These are phyloP conservation scores for Chlorella ohadii DNA, from an alignment of 139 green algal genomes.

Conservation along the genomic window DNA sequence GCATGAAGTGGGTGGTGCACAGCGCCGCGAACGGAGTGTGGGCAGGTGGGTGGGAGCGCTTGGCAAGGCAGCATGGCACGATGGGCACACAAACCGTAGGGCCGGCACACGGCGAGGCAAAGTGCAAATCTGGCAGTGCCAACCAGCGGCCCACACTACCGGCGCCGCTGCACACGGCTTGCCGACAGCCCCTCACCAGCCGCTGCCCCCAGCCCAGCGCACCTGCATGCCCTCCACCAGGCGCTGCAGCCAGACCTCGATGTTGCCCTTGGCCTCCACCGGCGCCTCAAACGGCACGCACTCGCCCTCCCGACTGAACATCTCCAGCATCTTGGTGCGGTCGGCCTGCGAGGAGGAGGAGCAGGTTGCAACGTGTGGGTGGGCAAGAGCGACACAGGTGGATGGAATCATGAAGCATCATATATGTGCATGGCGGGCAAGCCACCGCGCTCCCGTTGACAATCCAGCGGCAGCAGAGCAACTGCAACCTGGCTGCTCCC, in stretches of 20 bases:
- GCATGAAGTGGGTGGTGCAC: neutral
- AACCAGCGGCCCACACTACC: too few species aligned
- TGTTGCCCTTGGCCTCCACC: conserved; percentile 87
- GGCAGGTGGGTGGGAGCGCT: neutral
- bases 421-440: too few species aligned
- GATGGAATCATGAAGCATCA: too few species aligned
- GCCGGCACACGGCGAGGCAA: too few species aligned
- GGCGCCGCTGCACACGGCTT: too few species aligned
- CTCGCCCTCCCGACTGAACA: conserved; percentile 91
- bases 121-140: too few species aligned
- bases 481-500: too few species aligned
- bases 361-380: neutral
- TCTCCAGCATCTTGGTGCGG: conserved; percentile 91
- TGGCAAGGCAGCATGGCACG: too few species aligned
- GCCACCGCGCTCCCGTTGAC: too few species aligned
- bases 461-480: too few species aligned
- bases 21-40: neutral
- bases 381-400: too few species aligned
- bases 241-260: conserved; percentile 95
- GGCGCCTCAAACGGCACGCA: conserved; percentile 68
- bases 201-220: neutral
- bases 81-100: too few species aligned
- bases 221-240: conserved; percentile 95
- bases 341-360: conserved; percentile 49
- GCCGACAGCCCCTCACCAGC: neutral